Base-by-base conservation (phyloP, 1,284 basidiomycete genomes). In the Austropuccinia psidii region DNA sequence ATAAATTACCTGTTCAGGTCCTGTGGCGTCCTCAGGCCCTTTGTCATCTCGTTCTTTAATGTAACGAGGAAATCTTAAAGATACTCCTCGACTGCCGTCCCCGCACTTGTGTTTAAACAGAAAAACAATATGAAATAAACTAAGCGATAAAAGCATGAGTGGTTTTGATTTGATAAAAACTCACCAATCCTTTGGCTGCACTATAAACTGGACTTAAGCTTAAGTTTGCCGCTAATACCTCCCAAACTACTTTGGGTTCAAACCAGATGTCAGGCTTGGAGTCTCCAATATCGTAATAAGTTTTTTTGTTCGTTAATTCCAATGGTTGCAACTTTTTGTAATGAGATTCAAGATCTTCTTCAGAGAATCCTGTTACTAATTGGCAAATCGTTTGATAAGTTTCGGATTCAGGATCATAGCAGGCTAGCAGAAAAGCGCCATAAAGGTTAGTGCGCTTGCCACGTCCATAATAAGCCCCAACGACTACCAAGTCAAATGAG, bases 331-430 rank as follows among this genome's bases (percentile, higher is more conserved):
- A 85, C 29, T 85, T 84, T n/a, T 88, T 86, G 80, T 90, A 90
- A 79, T 95, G 91, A n/a, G 85, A 81, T 78, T 90, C 87, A 43
- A 98, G 83, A 74, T 87, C 84, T 80, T 97, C 93, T 78, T 99
- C 96, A 66, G 89, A 90, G 83, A 99, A 98, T 0, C 96, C 96
- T 0, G 96, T 99, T 2, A 96, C 96, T 77, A 98, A 96, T 83
- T 98, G 98, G 86, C 96, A 98, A 72, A 96, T 93, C 2, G 93
- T 94, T 80, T 97, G 94, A 80, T 87, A 96, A 79, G 90, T 89
- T 81, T 96, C 93, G 7, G 88, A 85, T 77, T 96, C 93, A 60
- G 87, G 84, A 80, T 98, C 94, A 80, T 93, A 97, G 81, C 93
- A 95, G 3, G 93, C 94, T 41, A 97, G 86, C 24, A 97, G 85